Evolutionary conservation across 2,329 filamentous ascomycete species (phyloP), one percentile per base, ranked within the genome.

Genomic region (Clathrospora elynae): DNA sequence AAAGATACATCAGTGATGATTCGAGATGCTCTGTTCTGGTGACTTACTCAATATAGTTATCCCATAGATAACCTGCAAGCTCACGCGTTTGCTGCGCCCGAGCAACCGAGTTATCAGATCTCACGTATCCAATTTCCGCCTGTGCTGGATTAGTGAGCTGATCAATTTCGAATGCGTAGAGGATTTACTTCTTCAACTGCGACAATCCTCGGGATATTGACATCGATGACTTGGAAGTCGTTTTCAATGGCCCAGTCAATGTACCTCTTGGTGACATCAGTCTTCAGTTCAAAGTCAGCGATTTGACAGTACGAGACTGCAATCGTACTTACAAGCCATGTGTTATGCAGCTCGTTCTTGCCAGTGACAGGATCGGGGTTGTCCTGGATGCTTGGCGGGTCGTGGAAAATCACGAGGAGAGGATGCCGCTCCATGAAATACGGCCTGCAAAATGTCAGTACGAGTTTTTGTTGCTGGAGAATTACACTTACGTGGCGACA

Each of bases 61-160:
- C 91, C 93, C 93, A 99, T 10, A 99, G 75, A 62, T 96, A 97
- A 47, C 81, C 84, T 4, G 92, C 83, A 8, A 96, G 75, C 48
- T 92, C 85, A 49, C 87, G 83, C 0, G 78, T 79, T 39, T 77
- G 76, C 16, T 67, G 67, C 6, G 62, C 65, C 22, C 73, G 67
- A 36, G 54, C 49, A 18, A 68, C 66, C 10, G 62, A 46, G 13
- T 60, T 47, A 82, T 84, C 67, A 82, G 81, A 40, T 64, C 71
- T 55, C 53, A 72, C 46, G 41, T 72, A 70, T 11, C 61, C 56
- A 12, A 57, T 60, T 4, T 52, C 47, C 3, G 42, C 46, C 57
- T 61, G 9, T 17, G n/a, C 23, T 14, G 14, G 22, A 11, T 58
- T 25, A 57, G 42, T 37, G 6, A 17, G 9, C 8, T 17, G 7